Percentiles rank a stretch among this genome's conserved stretches.
Conservation (phyloP, 257 asterid species). For the Forsythia suspensa region DNA sequence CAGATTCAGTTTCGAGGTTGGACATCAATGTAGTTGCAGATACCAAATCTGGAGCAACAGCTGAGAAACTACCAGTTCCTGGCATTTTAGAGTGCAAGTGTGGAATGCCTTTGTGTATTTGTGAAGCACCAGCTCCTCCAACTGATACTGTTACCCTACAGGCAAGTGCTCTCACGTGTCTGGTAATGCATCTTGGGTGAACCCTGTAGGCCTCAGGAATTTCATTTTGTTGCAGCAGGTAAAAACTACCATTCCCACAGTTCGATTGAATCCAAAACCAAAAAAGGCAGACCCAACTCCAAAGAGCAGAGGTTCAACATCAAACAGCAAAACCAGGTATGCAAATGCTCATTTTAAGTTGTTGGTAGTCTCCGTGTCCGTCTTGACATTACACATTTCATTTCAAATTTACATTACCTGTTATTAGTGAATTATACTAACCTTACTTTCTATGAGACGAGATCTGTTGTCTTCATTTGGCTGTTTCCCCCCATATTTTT, state of each 20-base stretch:
- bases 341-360: slow-evolving; percentile 21
- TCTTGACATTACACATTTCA: not conserved
- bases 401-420: not conserved
- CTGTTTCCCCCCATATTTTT: too few relatives aligned
- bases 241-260: slow-evolving; percentile 33
- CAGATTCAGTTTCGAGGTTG: slow-evolving; percentile 71
- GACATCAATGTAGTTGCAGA: slow-evolving; percentile 52
- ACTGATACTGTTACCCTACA: slow-evolving; percentile 43
- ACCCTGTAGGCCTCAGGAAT: slow-evolving; percentile 22
- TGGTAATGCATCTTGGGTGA: slow-evolving; percentile 19
- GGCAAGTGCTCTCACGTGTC: slow-evolving; percentile 41
- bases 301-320: slow-evolving; percentile 75
- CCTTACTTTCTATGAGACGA: too few relatives aligned
- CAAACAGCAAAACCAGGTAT: slow-evolving; percentile 77
- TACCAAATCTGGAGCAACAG: slow-evolving; percentile 41
- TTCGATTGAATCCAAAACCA: slow-evolving; percentile 50
- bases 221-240: slow-evolving; percentile 46
- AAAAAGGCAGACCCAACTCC: slow-evolving; percentile 57
- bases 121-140: slow-evolving; percentile 78
- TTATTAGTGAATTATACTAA: not conserved
- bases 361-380: not conserved
- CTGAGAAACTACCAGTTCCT: slow-evolving; percentile 37
- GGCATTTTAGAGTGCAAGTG: slow-evolving; percentile 77
- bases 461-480: too few relatives aligned
- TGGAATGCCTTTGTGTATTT: slow-evolving; percentile 99